phyloP scores from a whole-genome alignment of 2,329 filamentous ascomycete species.

The Sporothrix curviconia region DNA sequence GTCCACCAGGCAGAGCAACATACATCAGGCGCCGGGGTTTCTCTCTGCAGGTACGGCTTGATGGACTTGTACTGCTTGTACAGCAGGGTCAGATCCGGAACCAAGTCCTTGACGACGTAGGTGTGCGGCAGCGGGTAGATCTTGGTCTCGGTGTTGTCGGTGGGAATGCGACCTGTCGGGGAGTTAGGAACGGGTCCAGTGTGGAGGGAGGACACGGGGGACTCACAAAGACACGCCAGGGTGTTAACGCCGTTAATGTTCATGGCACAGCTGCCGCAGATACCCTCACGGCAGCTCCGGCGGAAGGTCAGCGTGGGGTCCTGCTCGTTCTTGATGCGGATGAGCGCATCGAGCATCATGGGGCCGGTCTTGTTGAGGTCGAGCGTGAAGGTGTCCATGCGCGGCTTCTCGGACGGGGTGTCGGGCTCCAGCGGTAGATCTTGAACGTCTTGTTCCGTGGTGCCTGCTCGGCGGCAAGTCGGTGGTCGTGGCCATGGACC shows the following conservation, averaged over 20 bases:
- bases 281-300: slow-evolving; percentile 92
- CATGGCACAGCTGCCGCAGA: slow-evolving; percentile 98
- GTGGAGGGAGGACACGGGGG: no score
- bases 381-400: slow-evolving; percentile 90
- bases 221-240: slow-evolving; percentile 91
- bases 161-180: slow-evolving; percentile 96
- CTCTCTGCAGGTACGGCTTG: slow-evolving; percentile 94
- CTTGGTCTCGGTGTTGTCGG: slow-evolving; percentile 78
- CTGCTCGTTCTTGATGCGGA: slow-evolving; percentile 98
- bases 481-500: slow-evolving; percentile 48
- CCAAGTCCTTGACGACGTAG: slow-evolving; percentile 98
- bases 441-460: slow-evolving; percentile 87
- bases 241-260: slow-evolving; percentile 99
- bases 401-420: slow-evolving; percentile 82
- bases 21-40: slow-evolving; percentile 77
- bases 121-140: slow-evolving; percentile 98
- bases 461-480: slow-evolving; percentile 42
- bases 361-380: slow-evolving; percentile 98
- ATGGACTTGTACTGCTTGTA: slow-evolving; percentile 99
- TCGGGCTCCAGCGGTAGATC: slow-evolving; percentile 98
- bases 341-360: slow-evolving; percentile 95
- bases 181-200: no score
- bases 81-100: slow-evolving; percentile 95
- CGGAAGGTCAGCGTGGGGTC: slow-evolving; percentile 96
- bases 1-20: no score